phyloP scores from a whole-genome alignment of 257 asterid species.

The Solanum clarkiae region DNA sequence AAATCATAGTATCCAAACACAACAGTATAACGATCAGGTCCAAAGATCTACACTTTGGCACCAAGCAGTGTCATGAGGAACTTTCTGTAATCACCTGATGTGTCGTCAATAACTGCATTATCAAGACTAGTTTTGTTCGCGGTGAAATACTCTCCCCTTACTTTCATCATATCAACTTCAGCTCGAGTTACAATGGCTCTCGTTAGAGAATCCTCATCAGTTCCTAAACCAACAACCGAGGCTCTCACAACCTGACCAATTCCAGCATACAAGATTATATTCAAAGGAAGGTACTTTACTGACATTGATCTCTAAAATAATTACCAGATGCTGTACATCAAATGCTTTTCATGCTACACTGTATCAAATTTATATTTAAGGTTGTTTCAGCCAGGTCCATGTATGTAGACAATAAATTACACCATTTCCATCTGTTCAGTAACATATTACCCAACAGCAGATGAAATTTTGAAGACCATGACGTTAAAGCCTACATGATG shows the following conservation, averaged over 20 bases:
- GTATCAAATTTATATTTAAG: background rate
- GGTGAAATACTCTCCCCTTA: slow-evolving; percentile 40
- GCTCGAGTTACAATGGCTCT: slow-evolving; percentile 61
- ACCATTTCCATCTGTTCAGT: background rate
- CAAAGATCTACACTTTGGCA: slow-evolving; percentile 21
- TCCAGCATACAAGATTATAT: background rate
- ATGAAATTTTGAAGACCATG: background rate
- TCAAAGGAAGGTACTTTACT: background rate
- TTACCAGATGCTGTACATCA: background rate
- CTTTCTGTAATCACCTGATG: slow-evolving; percentile 73
- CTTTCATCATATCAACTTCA: slow-evolving; percentile 61
- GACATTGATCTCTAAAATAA: background rate
- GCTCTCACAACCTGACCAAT: slow-evolving; percentile 41
- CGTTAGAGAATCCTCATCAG: slow-evolving; percentile 67
- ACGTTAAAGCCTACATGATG: background rate
- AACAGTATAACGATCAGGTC: background rate
- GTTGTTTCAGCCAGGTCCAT: background rate
- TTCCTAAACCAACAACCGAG: slow-evolving; percentile 62
- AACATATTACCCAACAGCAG: background rate
- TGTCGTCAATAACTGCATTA: slow-evolving; percentile 54
- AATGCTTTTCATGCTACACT: background rate
- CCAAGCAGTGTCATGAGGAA: slow-evolving; percentile 69
- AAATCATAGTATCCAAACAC: background rate
- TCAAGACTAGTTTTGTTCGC: slow-evolving; percentile 32
- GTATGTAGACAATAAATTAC: background rate